Percentiles rank a stretch among this genome's conserved stretches.
Evolutionary conservation across 208 protist species (phyloP).

Genomic region (Jaenimonas drosophilae): DNA sequence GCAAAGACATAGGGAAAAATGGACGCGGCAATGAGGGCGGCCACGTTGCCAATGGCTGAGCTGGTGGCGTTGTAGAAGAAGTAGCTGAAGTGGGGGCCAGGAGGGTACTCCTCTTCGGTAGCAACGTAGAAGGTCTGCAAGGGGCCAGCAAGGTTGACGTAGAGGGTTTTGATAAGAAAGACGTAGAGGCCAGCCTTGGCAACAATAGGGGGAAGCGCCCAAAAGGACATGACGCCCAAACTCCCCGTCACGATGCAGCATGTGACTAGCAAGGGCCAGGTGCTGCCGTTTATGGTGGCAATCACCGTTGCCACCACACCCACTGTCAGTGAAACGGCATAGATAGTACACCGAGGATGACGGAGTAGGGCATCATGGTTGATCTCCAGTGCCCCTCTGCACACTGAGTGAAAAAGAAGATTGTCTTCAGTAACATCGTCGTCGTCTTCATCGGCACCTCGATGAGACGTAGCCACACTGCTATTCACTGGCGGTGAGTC

Average conservation of each 20-base stretch:
- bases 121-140: conserved; percentile 37
- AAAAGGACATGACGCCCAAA: conserved; percentile 16
- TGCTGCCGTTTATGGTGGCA: conserved; percentile 2
- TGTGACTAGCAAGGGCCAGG: conserved; percentile 14
- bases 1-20: conserved; percentile 27
- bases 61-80: conserved; percentile 35
- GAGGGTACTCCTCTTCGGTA: conserved; percentile 12
- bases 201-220: conserved; percentile 25
- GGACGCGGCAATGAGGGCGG: conserved; percentile 11
- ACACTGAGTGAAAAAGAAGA: too few species aligned
- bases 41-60: conserved; percentile 19
- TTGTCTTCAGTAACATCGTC: background rate
- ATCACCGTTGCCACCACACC: conserved; percentile 7
- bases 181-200: conserved; percentile 37
- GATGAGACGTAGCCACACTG: background rate
- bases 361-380: conserved; percentile 7
- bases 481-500: background rate
- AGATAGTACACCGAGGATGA: conserved; percentile 5
- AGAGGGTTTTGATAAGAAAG: conserved; percentile 32
- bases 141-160: conserved; percentile 36
- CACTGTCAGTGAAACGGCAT: conserved; percentile 7
- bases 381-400: conserved; percentile 5
- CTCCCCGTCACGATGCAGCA: conserved; percentile 9
- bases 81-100: conserved; percentile 45
- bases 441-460: background rate